These are phyloP conservation scores for Aurinia saxatilis DNA, from an alignment of 345 rosid species.

Conservation along the genomic window DNA sequence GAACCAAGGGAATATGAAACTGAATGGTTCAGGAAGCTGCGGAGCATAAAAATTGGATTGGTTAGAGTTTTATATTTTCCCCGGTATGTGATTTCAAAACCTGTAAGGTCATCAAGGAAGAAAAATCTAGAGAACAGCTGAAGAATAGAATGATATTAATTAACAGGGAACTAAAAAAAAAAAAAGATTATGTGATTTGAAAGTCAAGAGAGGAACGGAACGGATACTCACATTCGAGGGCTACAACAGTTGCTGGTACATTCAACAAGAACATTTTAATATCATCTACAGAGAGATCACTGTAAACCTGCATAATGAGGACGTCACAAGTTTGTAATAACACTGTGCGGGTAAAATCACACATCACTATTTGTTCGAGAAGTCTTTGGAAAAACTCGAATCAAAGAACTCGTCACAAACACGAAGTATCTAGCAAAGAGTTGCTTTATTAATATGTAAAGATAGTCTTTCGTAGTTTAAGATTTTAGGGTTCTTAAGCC, in stretches of 20 bases:
- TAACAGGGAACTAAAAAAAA: constrained; percentile 42
- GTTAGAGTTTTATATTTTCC: neutral
- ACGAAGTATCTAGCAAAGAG: too few species aligned
- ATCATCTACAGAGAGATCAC: constrained; percentile 84
- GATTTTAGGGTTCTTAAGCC: too few species aligned
- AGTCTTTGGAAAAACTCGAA: too few species aligned
- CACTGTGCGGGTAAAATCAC: too few species aligned
- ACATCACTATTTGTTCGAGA: too few species aligned
- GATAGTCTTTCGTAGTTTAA: too few species aligned
- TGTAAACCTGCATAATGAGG: constrained; percentile 55
- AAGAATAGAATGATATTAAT: neutral
- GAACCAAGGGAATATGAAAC: constrained; percentile 96
- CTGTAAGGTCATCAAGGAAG: constrained; percentile 95
- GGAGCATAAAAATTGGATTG: neutral
- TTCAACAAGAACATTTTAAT: constrained; percentile 80
- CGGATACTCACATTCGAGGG: constrained; percentile 36
- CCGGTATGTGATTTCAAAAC: constrained; percentile 78
- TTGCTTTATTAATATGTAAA: too few species aligned
- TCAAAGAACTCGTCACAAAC: too few species aligned
- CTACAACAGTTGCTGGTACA: constrained; percentile 80
- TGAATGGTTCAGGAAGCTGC: constrained; percentile 95
- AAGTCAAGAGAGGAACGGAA: neutral
- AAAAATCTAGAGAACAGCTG: constrained; percentile 54
- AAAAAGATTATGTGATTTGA: neutral
- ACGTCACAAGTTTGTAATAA: neutral